A percentile compares a stretch with the other conserved stretches of the same genome.
Conservation (phyloP, 1,284 basidiomycete species). For the Rhodotorula sp. region DNA sequence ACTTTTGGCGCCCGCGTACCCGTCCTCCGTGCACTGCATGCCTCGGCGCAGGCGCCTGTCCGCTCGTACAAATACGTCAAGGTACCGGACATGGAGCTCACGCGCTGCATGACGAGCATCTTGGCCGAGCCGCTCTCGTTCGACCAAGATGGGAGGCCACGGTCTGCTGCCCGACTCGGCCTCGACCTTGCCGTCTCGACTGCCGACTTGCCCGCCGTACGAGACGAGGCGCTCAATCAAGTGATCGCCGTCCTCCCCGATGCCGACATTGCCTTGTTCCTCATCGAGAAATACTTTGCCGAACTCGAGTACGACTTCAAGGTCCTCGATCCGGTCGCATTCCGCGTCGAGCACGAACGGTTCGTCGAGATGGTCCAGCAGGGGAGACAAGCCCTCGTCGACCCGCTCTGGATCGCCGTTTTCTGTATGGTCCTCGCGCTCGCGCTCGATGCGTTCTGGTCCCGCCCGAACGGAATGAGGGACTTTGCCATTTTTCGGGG, state of each 20-base stretch:
- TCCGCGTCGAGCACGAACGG: slow-evolving; percentile 34
- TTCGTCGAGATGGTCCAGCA: slow-evolving; percentile 35
- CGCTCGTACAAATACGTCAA: slow-evolving; percentile 20
- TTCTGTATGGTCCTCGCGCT: slow-evolving; percentile 43
- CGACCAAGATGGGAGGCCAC: slow-evolving; percentile 39
- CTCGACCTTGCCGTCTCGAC: slow-evolving; percentile 38
- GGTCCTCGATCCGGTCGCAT: slow-evolving; percentile 35
- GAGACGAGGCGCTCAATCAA: slow-evolving; percentile 33
- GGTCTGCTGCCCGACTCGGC: slow-evolving; percentile 36
- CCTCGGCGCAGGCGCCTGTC: slow-evolving; percentile 14
- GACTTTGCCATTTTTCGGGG: slow-evolving; percentile 37
- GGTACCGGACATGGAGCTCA: slow-evolving; percentile 34
- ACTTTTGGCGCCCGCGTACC: slow-evolving; percentile 37
- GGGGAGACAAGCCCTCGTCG: slow-evolving; percentile 35
- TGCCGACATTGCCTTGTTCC: slow-evolving; percentile 26
- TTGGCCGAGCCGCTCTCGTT: slow-evolving; percentile 32
- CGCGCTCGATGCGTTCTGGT: slow-evolving; percentile 41
- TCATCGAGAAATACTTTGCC: slow-evolving; percentile 28
- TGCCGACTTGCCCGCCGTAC: slow-evolving; percentile 24
- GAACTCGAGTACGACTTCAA: slow-evolving; percentile 40
- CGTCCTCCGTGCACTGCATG: slow-evolving; percentile 28
- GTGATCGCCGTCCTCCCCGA: slow-evolving; percentile 41
- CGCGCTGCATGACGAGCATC: slow-evolving; percentile 36
- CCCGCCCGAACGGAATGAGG: slow-evolving; percentile 26
- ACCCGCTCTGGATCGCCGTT: slow-evolving; percentile 41